Evolutionary conservation across 345 rosid species (phyloP), one percentile per base, ranked within the genome.

Genomic region (Hibiscus tridactylites): DNA sequence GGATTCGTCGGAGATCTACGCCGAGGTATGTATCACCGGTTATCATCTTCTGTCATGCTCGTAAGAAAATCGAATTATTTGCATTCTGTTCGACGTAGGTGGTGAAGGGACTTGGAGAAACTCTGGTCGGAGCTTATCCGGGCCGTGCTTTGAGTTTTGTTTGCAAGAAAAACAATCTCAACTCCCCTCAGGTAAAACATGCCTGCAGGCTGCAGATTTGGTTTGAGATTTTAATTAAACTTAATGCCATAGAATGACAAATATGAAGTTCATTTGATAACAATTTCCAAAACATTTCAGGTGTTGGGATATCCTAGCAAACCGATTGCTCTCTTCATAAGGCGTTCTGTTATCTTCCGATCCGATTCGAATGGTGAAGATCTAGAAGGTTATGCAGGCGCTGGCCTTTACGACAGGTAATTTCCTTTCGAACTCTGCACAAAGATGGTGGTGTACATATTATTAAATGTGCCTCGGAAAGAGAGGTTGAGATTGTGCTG

Each of bases 281-380:
- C 8, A 26, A 71, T 53, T 68, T 61, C 7, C 62, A 17, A 47
- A 15, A 54, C 64, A 28, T 74, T 79, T 73, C 87, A 95, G 99
- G 79, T 95, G 73, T 73, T 86, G 81, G 99, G 99, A 74, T 95
- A 92, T 80, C 99, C 99, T 16, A 95, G 99, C 90, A 95, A 95
- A 82, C 88, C 97, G 12, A 85, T 88, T 66, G 97, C 96, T 63
- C 91, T 95, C 65, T 90, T 92, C 78, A 92, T 95, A 64, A 92
- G 91, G 78, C 90, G 82, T 19, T 95, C 99, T 16, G 86, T 95
- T 73, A 95, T 95, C 75, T 90, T 92, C 78, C 85, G 97, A 42
- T 95, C 99, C 6, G 99, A 95, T 78, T 95, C 99, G 24, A 95
- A 95, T 19, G 99, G 99, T 65, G 99, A 95, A 83, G 99, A 95